Percentiles rank a stretch among this genome's conserved stretches.
phyloP scores from a whole-genome alignment of 257 asterid species.

The Nicotiana noctiflora region DNA sequence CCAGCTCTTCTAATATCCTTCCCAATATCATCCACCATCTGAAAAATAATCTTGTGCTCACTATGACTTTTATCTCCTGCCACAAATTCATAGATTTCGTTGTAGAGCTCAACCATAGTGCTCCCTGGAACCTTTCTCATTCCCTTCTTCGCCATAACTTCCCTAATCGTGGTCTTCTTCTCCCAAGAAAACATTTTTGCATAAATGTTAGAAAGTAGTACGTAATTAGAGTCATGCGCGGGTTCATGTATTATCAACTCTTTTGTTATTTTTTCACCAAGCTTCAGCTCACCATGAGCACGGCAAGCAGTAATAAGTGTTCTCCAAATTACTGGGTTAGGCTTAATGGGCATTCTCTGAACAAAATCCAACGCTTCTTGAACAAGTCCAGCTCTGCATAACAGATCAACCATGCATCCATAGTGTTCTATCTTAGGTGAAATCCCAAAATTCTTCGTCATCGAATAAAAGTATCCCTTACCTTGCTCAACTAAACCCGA shows the following conservation, averaged over 20 bases:
- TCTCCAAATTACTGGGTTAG: conserved; percentile 66
- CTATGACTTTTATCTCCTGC: conserved; percentile 48
- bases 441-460: conserved; percentile 49
- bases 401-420: conserved; percentile 80
- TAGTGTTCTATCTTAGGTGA: conserved; percentile 71
- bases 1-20: conserved; percentile 38
- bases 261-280: conserved; percentile 44
- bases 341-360: conserved; percentile 52
- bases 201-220: conserved; percentile 55
- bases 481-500: conserved; percentile 66
- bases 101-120: conserved; percentile 60
- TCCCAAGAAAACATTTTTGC: conserved; percentile 59
- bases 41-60: conserved; percentile 26
- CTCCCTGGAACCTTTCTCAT: conserved; percentile 70
- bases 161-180: conserved; percentile 51
- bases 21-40: conserved; percentile 57
- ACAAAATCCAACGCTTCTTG: conserved; percentile 57
- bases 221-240: conserved; percentile 52
- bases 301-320: conserved; percentile 45
- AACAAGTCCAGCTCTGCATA: conserved; percentile 59
- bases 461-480: conserved; percentile 36
- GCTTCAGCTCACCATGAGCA: conserved; percentile 41
- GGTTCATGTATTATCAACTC: conserved; percentile 53
- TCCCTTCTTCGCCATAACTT: conserved; percentile 61
- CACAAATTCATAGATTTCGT: conserved; percentile 41